Percentiles rank a stretch among this genome's conserved stretches.
phyloP scores from a whole-genome alignment of 2,329 filamentous ascomycete genomes.

The Pseudogymnoascus sp. region DNA sequence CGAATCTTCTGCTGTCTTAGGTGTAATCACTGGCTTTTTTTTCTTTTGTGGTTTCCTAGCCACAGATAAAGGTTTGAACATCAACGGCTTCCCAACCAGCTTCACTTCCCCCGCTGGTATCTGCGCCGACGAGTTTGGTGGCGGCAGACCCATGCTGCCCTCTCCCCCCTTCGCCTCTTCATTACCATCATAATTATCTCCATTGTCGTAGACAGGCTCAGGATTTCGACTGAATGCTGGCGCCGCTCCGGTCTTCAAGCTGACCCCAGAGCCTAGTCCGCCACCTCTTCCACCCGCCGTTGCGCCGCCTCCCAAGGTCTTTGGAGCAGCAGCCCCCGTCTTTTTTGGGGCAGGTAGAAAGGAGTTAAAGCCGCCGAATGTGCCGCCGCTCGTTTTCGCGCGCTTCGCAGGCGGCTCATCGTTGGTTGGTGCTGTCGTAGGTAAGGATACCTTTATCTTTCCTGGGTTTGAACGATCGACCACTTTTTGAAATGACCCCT shows the following conservation, averaged over 20 bases:
- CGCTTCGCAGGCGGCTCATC: constrained; percentile 63
- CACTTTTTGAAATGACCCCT: constrained; percentile 67
- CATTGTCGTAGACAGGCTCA: constrained; percentile 18
- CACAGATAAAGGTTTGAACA: constrained; percentile 86
- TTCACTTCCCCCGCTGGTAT: constrained; percentile 55
- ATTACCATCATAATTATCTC: constrained; percentile 17
- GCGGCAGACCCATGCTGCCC: constrained; percentile 29
- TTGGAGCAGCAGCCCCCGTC: constrained; percentile 33
- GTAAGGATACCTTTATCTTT: constrained; percentile 76
- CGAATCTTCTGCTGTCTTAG: constrained; percentile 14
- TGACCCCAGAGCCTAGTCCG: constrained; percentile 47
- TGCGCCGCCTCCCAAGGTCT: constrained; percentile 25
- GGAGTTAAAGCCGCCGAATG: constrained; percentile 76
- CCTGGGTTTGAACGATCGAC: constrained; percentile 72
- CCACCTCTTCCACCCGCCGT: constrained; percentile 4
- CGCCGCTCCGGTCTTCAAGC: constrained; percentile 72
- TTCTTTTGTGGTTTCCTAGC: constrained; percentile 66
- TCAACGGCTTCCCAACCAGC: constrained; percentile 61
- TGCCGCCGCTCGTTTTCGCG: constrained; percentile 48
- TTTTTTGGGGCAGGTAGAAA: constrained; percentile 79
- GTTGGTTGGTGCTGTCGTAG: constrained; percentile 38
- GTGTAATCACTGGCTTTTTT: constrained; percentile 33
- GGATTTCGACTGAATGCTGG: constrained; percentile 67
- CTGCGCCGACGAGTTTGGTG: constrained; percentile 40
- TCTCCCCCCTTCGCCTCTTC: constrained; percentile 21